Conservation (phyloP, 1,139 yeast species). For the Protomyces pachydermus region DNA sequence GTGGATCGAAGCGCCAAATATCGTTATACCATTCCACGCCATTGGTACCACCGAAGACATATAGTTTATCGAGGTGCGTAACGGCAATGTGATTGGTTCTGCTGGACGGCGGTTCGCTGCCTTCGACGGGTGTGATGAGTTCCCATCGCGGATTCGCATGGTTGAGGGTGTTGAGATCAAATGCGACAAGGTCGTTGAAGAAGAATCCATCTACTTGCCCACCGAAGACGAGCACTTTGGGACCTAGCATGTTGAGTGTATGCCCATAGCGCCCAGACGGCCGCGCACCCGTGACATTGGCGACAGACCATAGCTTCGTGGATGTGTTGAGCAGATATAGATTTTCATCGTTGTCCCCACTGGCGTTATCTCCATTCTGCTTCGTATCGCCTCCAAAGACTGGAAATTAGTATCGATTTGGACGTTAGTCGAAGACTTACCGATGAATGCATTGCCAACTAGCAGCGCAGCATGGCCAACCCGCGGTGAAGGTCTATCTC, state of each 20-base stretch:
- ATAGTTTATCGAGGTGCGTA: constrained; percentile 70
- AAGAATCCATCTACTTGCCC: constrained; percentile 90
- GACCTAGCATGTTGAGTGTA: constrained; percentile 62
- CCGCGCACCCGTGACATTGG: constrained; percentile 53
- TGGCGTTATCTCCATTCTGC: constrained; percentile 64
- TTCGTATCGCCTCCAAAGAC: constrained; percentile 96
- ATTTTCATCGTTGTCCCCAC: constrained; percentile 68
- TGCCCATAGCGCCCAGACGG: constrained; percentile 96
- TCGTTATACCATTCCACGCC: constrained; percentile 70
- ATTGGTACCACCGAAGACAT: constrained; percentile 88
- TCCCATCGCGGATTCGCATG: constrained; percentile 83
- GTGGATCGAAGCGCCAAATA: constrained; percentile 77
- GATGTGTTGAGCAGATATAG: constrained; percentile 87
- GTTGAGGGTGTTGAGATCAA: constrained; percentile 65
- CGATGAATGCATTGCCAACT: constrained; percentile 88
- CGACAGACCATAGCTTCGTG: constrained; percentile 32
- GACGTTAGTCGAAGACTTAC: not conserved
- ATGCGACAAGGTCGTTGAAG: constrained; percentile 77
- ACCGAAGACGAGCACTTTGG: constrained; percentile 80
- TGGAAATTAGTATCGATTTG: not conserved
- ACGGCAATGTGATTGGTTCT: constrained; percentile 89
- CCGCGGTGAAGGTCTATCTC: constrained; percentile 84
- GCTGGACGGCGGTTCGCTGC: constrained; percentile 68
- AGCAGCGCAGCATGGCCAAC: constrained; percentile 93
- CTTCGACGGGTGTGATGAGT: constrained; percentile 52